Base-by-base conservation (phyloP, 345 rosid genomes). In the Firmiana major region DNA sequence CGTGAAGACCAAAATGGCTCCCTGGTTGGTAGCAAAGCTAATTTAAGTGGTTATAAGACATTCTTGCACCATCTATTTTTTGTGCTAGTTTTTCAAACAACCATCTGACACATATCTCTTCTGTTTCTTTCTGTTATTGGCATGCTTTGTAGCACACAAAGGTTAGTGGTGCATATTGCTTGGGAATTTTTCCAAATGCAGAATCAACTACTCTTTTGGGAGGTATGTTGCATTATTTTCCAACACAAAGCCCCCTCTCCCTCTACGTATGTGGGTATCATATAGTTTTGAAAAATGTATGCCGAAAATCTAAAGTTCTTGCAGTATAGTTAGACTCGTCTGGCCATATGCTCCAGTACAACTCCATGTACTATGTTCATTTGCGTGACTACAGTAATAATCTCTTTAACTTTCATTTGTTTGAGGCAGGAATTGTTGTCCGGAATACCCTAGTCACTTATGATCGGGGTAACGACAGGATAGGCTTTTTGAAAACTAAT, bases 121-220 rank as follows among this genome's bases (percentile, higher is more conserved):
- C 42, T 48, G 48, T 67, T 17, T 26, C 11, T 79, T 63, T 75
- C 69, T 70, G 66, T 75, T 54, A 38, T 36, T 74, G 62, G 77
- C 63, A 75, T 84, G 45, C 46, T 75, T 63, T 88, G 38, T 63
- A 88, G 97, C 97, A 91, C 84, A 87, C 88, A 51, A 90, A 86
- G 83, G 88, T 87, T 62, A 84, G 73, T 40, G 88, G 92, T 68
- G 91, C 93, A 58, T 91, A 91, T 86, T 91, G 96, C 84, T 85
- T 91, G 59, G 96, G 96, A 72, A 85, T 91, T 81, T 91, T 90
- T 77, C 87, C 84, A 70, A 91, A 91, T 81, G 84, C 87, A 42
- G 97, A 91, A 83, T 77, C 93, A 49, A 88, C 93, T 48, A 91
- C 97, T 59, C 92, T 91, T 77, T 84, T 91, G n/a, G 97, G 97